phyloP scores from a whole-genome alignment of 164 flowering plant species.

The Protea cynaroides region DNA sequence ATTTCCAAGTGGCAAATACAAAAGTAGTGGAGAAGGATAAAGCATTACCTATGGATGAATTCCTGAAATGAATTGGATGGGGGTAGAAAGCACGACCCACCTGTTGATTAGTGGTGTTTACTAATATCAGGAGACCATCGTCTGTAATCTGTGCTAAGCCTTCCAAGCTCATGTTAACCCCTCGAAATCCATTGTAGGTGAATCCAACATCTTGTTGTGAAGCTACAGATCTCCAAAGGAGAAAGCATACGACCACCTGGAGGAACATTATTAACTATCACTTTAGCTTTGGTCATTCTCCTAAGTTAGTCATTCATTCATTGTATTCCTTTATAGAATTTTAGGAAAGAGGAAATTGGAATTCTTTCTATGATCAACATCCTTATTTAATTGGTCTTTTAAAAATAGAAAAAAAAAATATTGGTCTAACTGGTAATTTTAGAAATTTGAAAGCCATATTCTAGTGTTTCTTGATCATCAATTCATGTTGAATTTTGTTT shows the following conservation, averaged over 20 bases:
- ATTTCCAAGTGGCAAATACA: background rate
- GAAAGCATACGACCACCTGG: background rate
- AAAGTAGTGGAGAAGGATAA: constrained; percentile 10
- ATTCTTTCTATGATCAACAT: no score
- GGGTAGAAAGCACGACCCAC: constrained; percentile 20
- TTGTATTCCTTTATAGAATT: no score
- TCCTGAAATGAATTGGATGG: constrained; percentile 8
- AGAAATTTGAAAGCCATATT: no score
- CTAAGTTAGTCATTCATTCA: no score
- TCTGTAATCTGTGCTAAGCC: constrained; percentile 19
- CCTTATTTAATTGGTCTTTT: no score
- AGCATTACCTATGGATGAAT: background rate
- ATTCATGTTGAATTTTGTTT: no score
- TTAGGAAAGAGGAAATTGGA: no score
- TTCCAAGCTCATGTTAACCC: constrained; percentile 18
- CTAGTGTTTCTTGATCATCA: no score
- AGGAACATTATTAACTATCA: constrained; percentile 4
- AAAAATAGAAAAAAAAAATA: no score
- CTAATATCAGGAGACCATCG: constrained; percentile 15
- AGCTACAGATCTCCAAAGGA: background rate
- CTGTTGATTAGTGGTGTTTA: constrained; percentile 9
- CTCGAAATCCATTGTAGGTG: constrained; percentile 18
- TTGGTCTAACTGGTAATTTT: no score
- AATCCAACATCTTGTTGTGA: background rate
- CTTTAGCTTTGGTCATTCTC: background rate